Evolutionary conservation across 2,329 filamentous ascomycete genomes (phyloP).

Genomic region (Xylaria sp.): DNA sequence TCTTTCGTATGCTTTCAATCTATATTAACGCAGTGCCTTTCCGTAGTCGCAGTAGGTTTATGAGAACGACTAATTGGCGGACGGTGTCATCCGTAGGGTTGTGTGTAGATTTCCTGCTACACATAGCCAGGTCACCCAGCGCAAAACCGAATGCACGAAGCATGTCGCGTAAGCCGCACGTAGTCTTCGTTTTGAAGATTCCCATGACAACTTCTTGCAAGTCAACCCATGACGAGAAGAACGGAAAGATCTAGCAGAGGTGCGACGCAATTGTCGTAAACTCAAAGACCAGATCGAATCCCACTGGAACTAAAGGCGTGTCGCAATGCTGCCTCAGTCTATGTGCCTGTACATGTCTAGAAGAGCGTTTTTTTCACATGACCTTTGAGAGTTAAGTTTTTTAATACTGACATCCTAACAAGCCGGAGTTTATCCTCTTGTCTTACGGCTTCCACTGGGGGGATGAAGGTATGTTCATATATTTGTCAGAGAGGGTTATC

Average conservation of each 20-base stretch:
- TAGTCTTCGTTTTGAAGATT: background rate
- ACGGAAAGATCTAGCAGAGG: constrained; percentile 19
- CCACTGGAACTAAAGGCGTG: constrained; percentile 17
- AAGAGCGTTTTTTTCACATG: too few relatives aligned
- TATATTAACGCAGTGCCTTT: constrained; percentile 13
- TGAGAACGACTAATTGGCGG: constrained; percentile 18
- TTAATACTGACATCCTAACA: too few relatives aligned
- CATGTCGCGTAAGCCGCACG: constrained; percentile 22
- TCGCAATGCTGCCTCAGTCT: constrained; percentile 7
- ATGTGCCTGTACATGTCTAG: too few relatives aligned
- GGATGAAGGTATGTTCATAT: too few relatives aligned
- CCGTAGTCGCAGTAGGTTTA: constrained; percentile 12
- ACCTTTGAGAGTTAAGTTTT: too few relatives aligned
- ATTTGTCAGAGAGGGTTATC: too few relatives aligned
- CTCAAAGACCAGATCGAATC: constrained; percentile 29
- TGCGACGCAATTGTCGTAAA: constrained; percentile 26
- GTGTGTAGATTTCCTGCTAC: constrained; percentile 19
- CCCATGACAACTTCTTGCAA: constrained; percentile 28
- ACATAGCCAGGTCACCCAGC: constrained; percentile 1
- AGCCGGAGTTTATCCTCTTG: too few relatives aligned
- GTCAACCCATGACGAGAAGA: constrained; percentile 33
- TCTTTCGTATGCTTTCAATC: background rate
- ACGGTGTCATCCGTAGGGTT: constrained; percentile 32
- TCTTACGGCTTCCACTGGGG: too few relatives aligned
- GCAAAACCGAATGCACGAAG: constrained; percentile 30